phyloP scores from a whole-genome alignment of 352 stramenopile genomes.

The Phytopythium kandeliae region DNA sequence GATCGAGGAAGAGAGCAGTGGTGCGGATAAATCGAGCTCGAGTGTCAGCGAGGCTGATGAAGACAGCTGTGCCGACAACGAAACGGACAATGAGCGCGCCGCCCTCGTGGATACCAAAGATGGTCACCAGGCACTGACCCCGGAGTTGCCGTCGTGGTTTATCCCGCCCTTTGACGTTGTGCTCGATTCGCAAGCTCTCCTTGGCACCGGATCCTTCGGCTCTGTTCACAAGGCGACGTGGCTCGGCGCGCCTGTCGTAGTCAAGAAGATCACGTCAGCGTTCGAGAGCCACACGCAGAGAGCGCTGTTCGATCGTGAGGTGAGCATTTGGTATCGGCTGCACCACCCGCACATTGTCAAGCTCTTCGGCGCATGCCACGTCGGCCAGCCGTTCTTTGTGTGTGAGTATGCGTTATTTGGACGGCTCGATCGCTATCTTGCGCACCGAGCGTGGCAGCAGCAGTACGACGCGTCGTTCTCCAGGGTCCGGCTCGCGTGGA shows the following conservation, averaged over 20 bases:
- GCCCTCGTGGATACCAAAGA: no score
- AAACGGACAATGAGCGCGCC: no score
- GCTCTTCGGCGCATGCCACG: slow-evolving; percentile 12
- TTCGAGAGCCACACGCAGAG: neutral
- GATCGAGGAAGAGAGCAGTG: neutral
- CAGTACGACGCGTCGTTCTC: neutral
- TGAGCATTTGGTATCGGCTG: slow-evolving; percentile 22
- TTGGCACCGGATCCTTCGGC: slow-evolving; percentile 2
- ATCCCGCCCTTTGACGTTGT: neutral
- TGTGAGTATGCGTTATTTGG: slow-evolving; percentile 6
- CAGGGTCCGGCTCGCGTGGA: slow-evolving; percentile 7
- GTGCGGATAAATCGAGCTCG: no score
- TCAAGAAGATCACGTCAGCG: slow-evolving; percentile 8
- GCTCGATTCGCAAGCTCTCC: neutral
- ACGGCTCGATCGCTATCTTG: slow-evolving; percentile 13
- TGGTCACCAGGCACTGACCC: no score
- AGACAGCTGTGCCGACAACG: no score
- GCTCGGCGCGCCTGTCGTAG: slow-evolving; percentile 6
- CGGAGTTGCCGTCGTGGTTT: neutral
- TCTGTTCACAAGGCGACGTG: slow-evolving; percentile 6
- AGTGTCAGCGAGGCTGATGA: no score
- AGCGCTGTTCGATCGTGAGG: slow-evolving; percentile 16
- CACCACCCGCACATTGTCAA: slow-evolving; percentile 11
- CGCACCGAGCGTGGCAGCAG: neutral
- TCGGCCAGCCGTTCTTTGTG: slow-evolving; percentile 23